A percentile compares a stretch with the other conserved stretches of the same genome.
Evolutionary conservation across 306 rosid genomes (phyloP).

Genomic region (Vicia faba): DNA sequence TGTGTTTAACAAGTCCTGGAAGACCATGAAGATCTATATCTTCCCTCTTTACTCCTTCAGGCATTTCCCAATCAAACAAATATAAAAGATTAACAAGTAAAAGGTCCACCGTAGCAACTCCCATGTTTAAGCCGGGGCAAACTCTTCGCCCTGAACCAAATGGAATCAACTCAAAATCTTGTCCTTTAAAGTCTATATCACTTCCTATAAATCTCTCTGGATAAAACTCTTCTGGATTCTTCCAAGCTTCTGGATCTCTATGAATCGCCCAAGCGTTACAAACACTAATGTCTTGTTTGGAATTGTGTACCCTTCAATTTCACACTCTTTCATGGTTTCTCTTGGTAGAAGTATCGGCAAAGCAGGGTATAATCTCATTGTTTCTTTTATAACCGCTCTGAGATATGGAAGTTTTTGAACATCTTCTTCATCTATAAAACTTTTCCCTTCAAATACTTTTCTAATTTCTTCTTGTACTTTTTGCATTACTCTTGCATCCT

Average conservation of each 20-base stretch:
- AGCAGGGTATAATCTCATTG: neutral
- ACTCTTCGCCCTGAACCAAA: conserved; percentile 11
- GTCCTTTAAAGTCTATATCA: conserved; percentile 8
- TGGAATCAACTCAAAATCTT: conserved; percentile 6
- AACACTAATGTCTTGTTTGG: conserved; percentile 1
- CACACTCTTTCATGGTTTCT: conserved; percentile 8
- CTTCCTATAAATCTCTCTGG: conserved; percentile 1
- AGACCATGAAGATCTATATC: neutral
- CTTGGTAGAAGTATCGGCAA: neutral
- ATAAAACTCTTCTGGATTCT: conserved; percentile 26
- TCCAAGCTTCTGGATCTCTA: conserved; percentile 7
- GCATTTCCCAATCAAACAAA: conserved; percentile 29
- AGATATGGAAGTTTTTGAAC: conserved; percentile 21
- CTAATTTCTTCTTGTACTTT: conserved; percentile 16
- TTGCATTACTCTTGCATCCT: conserved; percentile 4
- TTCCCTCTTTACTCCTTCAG: conserved; percentile 1
- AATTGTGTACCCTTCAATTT: conserved; percentile 4
- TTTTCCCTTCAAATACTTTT: neutral
- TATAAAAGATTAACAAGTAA: conserved; percentile 13
- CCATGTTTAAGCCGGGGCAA: conserved; percentile 20
- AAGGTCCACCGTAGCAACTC: neutral
- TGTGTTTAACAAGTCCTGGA: conserved; percentile 9
- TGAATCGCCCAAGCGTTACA: conserved; percentile 8
- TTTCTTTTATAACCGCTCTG: conserved; percentile 19
- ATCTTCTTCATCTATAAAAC: conserved; percentile 25